Percentiles rank a stretch among this genome's conserved stretches.
Conservation (phyloP, 352 stramenopile genomes). For the Phytopythium kandeliae region DNA sequence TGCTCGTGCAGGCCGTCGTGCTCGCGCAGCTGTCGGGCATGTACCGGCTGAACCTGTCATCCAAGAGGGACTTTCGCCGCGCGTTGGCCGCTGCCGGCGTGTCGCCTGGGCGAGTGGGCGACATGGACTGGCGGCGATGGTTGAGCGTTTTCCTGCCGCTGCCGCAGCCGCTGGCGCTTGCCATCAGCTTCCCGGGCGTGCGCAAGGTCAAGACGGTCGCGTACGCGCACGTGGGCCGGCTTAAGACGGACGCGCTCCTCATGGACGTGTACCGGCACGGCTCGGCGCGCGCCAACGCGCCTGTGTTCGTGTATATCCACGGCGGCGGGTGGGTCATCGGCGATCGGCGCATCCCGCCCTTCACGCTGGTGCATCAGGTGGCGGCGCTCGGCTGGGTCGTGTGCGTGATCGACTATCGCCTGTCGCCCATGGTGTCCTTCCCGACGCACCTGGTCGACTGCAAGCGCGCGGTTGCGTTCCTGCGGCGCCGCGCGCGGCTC, state of each 20-base stretch:
- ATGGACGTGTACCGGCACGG: constrained; percentile 65
- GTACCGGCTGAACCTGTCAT: constrained; percentile 36
- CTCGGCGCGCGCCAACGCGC: constrained; percentile 32
- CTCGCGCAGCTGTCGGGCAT: constrained; percentile 33
- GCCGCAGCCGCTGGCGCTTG: constrained; percentile 39
- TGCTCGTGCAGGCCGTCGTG: constrained; percentile 37
- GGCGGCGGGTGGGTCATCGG: constrained; percentile 62
- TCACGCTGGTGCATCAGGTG: constrained; percentile 49
- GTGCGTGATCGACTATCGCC: constrained; percentile 64
- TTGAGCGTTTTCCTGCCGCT: constrained; percentile 46
- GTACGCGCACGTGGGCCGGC: constrained; percentile 55
- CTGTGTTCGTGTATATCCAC: constrained; percentile 65
- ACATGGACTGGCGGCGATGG: constrained; percentile 40
- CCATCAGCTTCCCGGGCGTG: constrained; percentile 39
- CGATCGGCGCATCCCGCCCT: constrained; percentile 39
- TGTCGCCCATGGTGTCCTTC: constrained; percentile 54
- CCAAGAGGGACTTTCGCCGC: constrained; percentile 31
- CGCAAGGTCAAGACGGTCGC: constrained; percentile 31
- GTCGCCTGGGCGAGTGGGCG: constrained; percentile 24
- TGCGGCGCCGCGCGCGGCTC: constrained; percentile 25
- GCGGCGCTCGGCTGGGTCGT: constrained; percentile 54
- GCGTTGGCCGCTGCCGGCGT: constrained; percentile 30
- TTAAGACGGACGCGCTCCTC: constrained; percentile 33
- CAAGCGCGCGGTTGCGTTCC: constrained; percentile 55
- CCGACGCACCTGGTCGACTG: constrained; percentile 56